Evolutionary conservation across 768 basidiomycete species (phyloP), one percentile per base, ranked within the genome.

Genomic region (Suillus lakei): DNA sequence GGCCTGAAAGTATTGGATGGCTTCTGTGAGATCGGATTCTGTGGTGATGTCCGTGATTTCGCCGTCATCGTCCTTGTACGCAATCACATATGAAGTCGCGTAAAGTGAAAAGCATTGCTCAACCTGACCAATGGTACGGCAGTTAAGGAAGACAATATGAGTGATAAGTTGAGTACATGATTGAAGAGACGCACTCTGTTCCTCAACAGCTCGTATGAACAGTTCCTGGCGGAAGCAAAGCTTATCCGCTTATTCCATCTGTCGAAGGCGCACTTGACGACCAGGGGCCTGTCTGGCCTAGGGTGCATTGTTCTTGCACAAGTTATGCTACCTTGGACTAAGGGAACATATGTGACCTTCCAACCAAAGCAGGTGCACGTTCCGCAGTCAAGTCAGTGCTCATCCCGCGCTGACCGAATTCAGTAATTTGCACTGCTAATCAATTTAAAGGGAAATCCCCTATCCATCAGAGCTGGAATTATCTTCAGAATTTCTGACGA

Each of bases 1-100:
- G 0, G 87, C 88, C 63, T 89, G 85, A 74, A 95, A 96, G 77
- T 95, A 98, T 39, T 86, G 83, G 64, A 98, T 91, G 1, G 96
- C 95, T 69, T 97, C 96, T 1, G 88, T 86, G 26, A 98, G 83
- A 71, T 96, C 92, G 5, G 78, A 74, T 64, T 97, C 93, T 23
- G 84, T 86, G 0, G 81, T 77, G 68, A 96, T 92, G 67, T 82
- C 84, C 28, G 84, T 87, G 63, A 86, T 84, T 74, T 95, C 94
- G 64, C 90, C 91, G 65, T 96, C 94, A 73, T 98, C 94, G 72
- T 96, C 95, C 70, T 88, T 91, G 79, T 95, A 98, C 5, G 88
- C 82, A 64, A 98, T 89, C 5, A 81, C 81, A 71, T 91, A 97
- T 7, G 88, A 78, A 0, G 87, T 85, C 5, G 87, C 86, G 50